Base-by-base conservation (phyloP, 2,329 filamentous ascomycete genomes). In the Zasmidium citrigriseum region DNA sequence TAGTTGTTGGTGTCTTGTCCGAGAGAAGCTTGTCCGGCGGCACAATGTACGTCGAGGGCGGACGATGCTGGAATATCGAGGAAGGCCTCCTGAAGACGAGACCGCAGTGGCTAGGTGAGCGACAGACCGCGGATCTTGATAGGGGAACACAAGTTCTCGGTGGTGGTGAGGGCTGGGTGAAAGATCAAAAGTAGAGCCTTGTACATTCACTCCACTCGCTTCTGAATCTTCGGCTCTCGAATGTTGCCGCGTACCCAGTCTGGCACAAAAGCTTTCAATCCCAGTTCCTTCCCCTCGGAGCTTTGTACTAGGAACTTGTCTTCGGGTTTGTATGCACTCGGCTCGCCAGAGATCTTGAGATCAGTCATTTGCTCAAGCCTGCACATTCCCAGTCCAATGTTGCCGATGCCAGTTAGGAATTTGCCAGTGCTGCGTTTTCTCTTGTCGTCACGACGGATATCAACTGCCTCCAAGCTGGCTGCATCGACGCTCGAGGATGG, bases 341-440 rank as follows among this genome's bases (percentile, higher is more conserved):
- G 82, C 62, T 89, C 86, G 57, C 86, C 89, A 2, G 89, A 89
- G 54, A 95, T 77, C 29, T 80, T 79, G 49, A 95, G 78, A 70
- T 91, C 89, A 4, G 91, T 96, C 93, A 97, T 97, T 71, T 88
- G 87, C 77, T 96, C 92, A 66, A 98, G 76, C 23, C 93, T 86
- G 72, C 93, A 97, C 65, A 97, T 77, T 1, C 87, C 93, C 53
- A 99, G 79, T 1, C 95, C 95, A 25, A 98, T 77, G 71, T 97
- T 96, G 0, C 93, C 93, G 14, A 93, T 80, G 0, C 90, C 89
- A 27, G 79, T 80, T 53, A 98, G 80, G 78, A 90, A 93, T 72
- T 90, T 96, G 46, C 93, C 95, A 0, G 89, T 87, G 61, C 86
- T 88, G 66, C 91, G 86, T 18, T 70, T 83, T 73, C 79, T 81